Percentiles rank a stretch among this genome's conserved stretches.
Evolutionary conservation across 2,329 filamentous ascomycete genomes (phyloP).

Genomic region (Alternaria longipes): DNA sequence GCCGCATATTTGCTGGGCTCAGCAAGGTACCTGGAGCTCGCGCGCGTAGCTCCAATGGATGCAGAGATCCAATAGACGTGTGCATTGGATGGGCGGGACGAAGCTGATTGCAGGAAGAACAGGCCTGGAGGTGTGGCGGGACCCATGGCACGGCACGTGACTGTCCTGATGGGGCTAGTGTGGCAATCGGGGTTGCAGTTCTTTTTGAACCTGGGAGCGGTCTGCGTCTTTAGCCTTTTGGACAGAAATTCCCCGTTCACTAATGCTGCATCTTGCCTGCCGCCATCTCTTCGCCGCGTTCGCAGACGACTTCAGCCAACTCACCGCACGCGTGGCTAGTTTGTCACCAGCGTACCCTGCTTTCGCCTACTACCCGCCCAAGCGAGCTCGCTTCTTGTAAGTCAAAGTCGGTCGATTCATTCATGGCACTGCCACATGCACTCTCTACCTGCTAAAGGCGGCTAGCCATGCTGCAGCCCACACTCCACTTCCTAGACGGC

Average conservation of each 20-base stretch:
- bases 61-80: conserved; percentile 16
- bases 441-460: conserved; percentile 32
- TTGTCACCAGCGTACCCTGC: conserved; percentile 4
- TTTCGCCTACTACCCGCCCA: conserved; percentile 19
- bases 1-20: conserved; percentile 21
- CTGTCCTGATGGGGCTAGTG: conserved; percentile 2
- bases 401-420: conserved; percentile 14
- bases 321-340: neutral
- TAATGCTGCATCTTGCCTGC: neutral
- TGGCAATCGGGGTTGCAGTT: neutral
- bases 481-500: neutral
- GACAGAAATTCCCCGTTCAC: neutral
- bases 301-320: neutral
- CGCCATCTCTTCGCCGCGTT: neutral
- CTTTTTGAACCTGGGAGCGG: conserved; percentile 7
- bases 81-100: conserved; percentile 13
- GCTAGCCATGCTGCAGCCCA: conserved; percentile 25
- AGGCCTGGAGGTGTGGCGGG: conserved; percentile 9
- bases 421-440: conserved; percentile 34
- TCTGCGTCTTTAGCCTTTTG: conserved; percentile 5
- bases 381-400: conserved; percentile 29
- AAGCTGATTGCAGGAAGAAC: conserved; percentile 32
- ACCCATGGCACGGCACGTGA: conserved; percentile 12
- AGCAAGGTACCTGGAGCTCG: conserved; percentile 10
- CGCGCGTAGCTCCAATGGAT: neutral